These are phyloP conservation scores for Salicornia ramosissima DNA, from an alignment of 148 eudicot species.

Conservation along the genomic window DNA sequence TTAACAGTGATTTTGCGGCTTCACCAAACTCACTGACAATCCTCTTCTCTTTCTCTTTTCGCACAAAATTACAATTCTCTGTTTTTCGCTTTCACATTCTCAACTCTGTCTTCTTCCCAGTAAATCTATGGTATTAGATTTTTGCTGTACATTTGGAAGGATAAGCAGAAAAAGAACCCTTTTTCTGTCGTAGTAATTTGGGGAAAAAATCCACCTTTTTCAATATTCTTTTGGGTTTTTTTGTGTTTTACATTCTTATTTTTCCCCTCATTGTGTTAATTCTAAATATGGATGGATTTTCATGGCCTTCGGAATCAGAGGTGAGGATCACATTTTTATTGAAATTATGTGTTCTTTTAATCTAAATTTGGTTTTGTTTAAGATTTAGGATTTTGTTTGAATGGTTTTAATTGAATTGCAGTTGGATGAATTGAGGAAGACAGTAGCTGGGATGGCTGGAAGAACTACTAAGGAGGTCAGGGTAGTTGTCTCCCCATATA, in stretches of 20 bases:
- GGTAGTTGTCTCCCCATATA: slow-evolving; percentile 83
- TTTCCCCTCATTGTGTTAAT: neutral
- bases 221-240: neutral
- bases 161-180: too few relatives aligned
- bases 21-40: slow-evolving; percentile 10
- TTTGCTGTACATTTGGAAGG: neutral
- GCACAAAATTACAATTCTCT: neutral
- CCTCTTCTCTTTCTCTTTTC: slow-evolving; percentile 14
- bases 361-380: neutral
- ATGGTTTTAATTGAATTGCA: slow-evolving; percentile 21
- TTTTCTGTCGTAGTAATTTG: too few relatives aligned
- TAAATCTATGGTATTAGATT: neutral
- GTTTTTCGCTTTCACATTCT: neutral
- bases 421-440: slow-evolving; percentile 53
- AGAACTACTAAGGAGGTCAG: slow-evolving; percentile 52
- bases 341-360: too few relatives aligned
- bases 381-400: neutral
- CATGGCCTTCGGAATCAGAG: slow-evolving; percentile 73
- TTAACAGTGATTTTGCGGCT: slow-evolving; percentile 3
- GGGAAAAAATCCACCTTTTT: too few relatives aligned
- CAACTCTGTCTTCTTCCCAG: neutral
- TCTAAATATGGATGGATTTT: slow-evolving; percentile 37
- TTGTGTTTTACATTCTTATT: neutral
- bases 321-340: slow-evolving; percentile 25
- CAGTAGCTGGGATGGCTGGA: slow-evolving; percentile 66